Evolutionary conservation across 225 moss, liverwort and hornwort species (phyloP), one percentile per base, ranked within the genome.

Genomic region (Bryoerythrophyllum caledonicum): DNA sequence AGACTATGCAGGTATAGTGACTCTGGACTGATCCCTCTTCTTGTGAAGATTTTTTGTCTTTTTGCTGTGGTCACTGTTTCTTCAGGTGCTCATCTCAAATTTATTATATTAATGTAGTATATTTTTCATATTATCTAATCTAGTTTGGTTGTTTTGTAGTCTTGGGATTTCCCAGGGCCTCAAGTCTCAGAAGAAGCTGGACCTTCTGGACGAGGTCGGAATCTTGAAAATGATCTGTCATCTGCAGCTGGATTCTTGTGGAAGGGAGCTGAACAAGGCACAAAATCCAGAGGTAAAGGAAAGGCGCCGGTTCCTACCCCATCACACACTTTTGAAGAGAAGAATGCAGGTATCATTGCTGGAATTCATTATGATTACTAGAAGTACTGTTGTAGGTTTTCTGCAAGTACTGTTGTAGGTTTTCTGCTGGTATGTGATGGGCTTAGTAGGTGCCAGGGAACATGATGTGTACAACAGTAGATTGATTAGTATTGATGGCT

Each of bases 161-260:
- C 83, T 57, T 86, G 86, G 89, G 89, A 89, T 51, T 77, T 81
- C 28, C 79, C 86, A 70, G 86, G 74, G 44, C 60, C 67, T 75
- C 86, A 81, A 60, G 68, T 63, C 30, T 62, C 56, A 20, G 86
- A 86, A 82, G 93, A 90, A 85, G 88, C 93, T 78, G 93, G 93
- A 67, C 93, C 96, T 61, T 91, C 93, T 60, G 86, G 90, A 67
- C 87, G 90, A 58, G 86, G 90, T 68, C 87, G 90, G 51, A 88
- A 68, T 69, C n/a, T 85, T 35, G 83, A 87, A 73, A 81, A 78
- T 54, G 91, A 90, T 15, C 80, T 87, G 21, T 84, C 84, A 20
- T 74, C 73, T 63, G 82, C 82, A 72, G 86, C 84, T 40, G 89
- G 80, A 21, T 75, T 72, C 68, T 63, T 85, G 54, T 70, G 81